Percentiles rank a stretch among this genome's conserved stretches.
phyloP scores from a whole-genome alignment of 768 basidiomycete genomes.

The Amanita inopinata region DNA sequence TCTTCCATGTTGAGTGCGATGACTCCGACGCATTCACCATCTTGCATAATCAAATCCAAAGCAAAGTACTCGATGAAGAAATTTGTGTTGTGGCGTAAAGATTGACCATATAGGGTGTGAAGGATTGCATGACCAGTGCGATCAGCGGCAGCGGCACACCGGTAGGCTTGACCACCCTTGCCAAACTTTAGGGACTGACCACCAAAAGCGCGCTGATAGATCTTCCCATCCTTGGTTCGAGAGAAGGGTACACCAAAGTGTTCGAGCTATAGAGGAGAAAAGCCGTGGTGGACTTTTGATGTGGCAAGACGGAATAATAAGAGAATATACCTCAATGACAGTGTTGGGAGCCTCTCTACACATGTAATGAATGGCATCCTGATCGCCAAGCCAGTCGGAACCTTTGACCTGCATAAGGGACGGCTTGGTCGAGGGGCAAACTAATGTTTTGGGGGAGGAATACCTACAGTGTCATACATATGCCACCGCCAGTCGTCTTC shows the following conservation, averaged over 20 bases:
- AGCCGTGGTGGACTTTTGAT: background rate
- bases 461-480: constrained; percentile 87
- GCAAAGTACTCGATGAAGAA: constrained; percentile 99
- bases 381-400: constrained; percentile 99
- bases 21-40: constrained; percentile 98
- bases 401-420: constrained; percentile 77
- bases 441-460: constrained; percentile 1
- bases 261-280: constrained; percentile 60
- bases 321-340: constrained; percentile 68
- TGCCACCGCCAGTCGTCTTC: constrained; percentile 99
- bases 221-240: constrained; percentile 96
- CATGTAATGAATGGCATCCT: constrained; percentile 99
- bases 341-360: constrained; percentile 92
- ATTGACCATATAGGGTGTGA: constrained; percentile 98
- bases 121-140: constrained; percentile 97
- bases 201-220: constrained; percentile 98
- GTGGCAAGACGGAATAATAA: background rate
- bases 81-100: constrained; percentile 96
- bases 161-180: constrained; percentile 98
- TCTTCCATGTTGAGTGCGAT: constrained; percentile 99
- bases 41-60: constrained; percentile 98
- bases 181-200: constrained; percentile 96
- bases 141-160: constrained; percentile 97
- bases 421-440: constrained; percentile 11
- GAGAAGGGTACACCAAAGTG: constrained; percentile 99